phyloP scores from a whole-genome alignment of 352 stramenopile species.

The Phytophthora cactorum region DNA sequence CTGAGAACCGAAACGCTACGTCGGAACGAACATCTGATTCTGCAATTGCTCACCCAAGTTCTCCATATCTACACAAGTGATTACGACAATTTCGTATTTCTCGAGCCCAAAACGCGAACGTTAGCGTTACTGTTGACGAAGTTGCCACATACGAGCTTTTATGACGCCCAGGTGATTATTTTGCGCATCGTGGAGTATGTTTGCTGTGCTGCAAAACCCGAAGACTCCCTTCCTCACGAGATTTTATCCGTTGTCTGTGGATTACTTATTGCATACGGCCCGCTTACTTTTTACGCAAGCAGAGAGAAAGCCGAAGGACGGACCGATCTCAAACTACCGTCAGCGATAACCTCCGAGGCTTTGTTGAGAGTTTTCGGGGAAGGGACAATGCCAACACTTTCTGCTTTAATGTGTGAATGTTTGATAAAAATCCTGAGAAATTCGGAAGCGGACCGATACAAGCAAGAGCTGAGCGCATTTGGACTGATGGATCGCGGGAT shows the following conservation, averaged over 20 bases:
- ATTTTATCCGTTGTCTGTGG: constrained; percentile 71
- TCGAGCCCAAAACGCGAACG: constrained; percentile 75
- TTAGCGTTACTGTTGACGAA: constrained; percentile 75
- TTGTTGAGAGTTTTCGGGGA: constrained; percentile 11
- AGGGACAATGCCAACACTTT: constrained; percentile 24
- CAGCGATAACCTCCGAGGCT: neutral
- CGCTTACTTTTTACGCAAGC: constrained; percentile 8
- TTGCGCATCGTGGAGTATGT: constrained; percentile 83
- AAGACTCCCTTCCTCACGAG: constrained; percentile 53
- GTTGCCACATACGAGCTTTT: constrained; percentile 57
- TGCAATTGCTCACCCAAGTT: constrained; percentile 71
- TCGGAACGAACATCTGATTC: constrained; percentile 52
- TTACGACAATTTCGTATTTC: constrained; percentile 73
- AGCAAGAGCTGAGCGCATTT: constrained; percentile 57
- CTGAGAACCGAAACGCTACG: constrained; percentile 11
- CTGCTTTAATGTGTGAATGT: constrained; percentile 60
- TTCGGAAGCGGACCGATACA: constrained; percentile 39
- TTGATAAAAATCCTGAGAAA: constrained; percentile 70
- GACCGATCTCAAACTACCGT: neutral
- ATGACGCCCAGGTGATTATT: constrained; percentile 71
- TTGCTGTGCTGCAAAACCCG: constrained; percentile 55
- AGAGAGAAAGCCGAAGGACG: neutral
- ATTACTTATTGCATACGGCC: constrained; percentile 60
- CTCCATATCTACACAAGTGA: constrained; percentile 76
- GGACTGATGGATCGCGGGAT: constrained; percentile 72